A percentile compares a stretch with the other conserved stretches of the same genome.
Evolutionary conservation across 169 alveolate species (phyloP).

Genomic region (Plasmodium knowlesi): DNA sequence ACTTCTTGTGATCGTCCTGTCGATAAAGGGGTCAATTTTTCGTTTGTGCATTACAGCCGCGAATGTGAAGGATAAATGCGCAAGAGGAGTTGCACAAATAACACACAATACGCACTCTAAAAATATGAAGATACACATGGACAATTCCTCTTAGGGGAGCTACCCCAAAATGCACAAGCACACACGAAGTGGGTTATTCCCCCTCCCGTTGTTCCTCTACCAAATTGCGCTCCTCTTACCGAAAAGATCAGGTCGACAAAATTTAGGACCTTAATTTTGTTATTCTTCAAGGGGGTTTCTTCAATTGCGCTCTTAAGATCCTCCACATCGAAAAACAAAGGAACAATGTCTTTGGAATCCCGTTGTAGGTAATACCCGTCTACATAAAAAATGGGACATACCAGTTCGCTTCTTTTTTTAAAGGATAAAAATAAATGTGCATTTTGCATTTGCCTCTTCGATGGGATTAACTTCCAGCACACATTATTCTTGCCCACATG

Average conservation of each 20-base stretch:
- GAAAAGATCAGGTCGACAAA: conserved; percentile 50
- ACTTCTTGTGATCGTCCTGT: conserved; percentile 37
- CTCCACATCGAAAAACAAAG: conserved; percentile 63
- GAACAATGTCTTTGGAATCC: conserved; percentile 23
- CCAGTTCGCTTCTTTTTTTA: conserved; percentile 48
- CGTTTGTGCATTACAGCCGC: not conserved
- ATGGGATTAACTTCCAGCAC: conserved; percentile 62
- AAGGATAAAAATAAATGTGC: conserved; percentile 36
- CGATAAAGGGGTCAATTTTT: not conserved
- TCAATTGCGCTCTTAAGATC: conserved; percentile 35
- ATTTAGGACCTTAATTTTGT: conserved; percentile 62
- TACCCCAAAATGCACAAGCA: not conserved
- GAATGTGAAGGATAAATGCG: not conserved
- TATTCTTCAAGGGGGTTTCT: not conserved
- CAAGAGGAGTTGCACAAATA: not conserved
- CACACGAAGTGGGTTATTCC: not conserved
- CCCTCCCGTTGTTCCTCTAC: not conserved
- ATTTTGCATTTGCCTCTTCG: conserved; percentile 50
- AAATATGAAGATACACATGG: not conserved
- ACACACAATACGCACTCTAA: not conserved
- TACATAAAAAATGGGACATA: conserved; percentile 57
- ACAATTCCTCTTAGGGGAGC: not conserved
- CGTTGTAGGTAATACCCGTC: conserved; percentile 35
- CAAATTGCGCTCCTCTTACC: conserved; percentile 7
- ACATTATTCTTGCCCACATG: conserved; percentile 33